These are phyloP conservation scores for Lycium ferocissimum DNA, from an alignment of 257 asterid species.

Conservation along the genomic window DNA sequence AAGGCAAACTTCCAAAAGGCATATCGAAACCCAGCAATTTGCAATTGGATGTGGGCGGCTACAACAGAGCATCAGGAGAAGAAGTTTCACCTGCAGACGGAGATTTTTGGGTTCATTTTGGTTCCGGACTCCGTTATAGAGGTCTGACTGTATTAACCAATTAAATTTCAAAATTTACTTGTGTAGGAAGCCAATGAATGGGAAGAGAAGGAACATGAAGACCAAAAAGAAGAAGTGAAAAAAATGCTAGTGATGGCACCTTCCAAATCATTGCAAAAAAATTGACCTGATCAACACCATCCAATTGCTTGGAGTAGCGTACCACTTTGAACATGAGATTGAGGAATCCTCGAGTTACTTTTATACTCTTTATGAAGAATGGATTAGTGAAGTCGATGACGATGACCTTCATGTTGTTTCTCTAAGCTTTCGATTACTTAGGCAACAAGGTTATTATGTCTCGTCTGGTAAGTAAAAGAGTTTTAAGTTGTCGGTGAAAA, in stretches of 20 bases:
- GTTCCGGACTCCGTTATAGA: too few relatives aligned
- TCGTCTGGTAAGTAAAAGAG: conserved; percentile 24
- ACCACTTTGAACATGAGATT: conserved; percentile 36
- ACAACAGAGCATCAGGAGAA: too few relatives aligned
- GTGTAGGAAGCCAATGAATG: background rate
- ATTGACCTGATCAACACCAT: conserved; percentile 26
- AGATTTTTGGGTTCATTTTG: too few relatives aligned
- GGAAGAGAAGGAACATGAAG: background rate
- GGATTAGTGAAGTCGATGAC: background rate
- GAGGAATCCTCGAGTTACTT: background rate
- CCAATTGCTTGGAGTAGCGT: conserved; percentile 38
- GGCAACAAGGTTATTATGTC: conserved; percentile 33
- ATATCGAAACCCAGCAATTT: too few relatives aligned
- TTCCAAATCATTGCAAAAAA: background rate
- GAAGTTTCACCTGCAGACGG: too few relatives aligned
- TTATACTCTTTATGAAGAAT: background rate
- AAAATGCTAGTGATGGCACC: background rate
- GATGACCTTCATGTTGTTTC: conserved; percentile 30
- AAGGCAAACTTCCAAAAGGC: too few relatives aligned
- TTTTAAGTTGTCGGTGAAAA: background rate
- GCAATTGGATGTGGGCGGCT: too few relatives aligned
- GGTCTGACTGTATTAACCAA: too few relatives aligned
- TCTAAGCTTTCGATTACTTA: conserved; percentile 36
- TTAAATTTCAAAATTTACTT: background rate
- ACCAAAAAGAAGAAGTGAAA: conserved; percentile 19